phyloP scores from a whole-genome alignment of 1,284 basidiomycete species.

The Sphaerobolus stellatus region DNA sequence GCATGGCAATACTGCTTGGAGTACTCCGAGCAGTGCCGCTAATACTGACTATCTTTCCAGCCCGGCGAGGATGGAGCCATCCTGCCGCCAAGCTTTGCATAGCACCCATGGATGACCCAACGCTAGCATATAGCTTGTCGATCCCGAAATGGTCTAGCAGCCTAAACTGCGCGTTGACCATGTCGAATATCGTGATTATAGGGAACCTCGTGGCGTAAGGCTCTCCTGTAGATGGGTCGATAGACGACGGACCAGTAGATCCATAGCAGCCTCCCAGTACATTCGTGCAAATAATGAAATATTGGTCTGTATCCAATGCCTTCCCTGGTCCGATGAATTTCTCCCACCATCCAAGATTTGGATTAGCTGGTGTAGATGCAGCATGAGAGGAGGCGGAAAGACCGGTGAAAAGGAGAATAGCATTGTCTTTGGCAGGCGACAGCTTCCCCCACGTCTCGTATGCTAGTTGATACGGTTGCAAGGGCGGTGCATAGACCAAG shows the following conservation, averaged over 20 bases:
- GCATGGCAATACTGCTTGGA: constrained; percentile 91
- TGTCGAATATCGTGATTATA: constrained; percentile 92
- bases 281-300: constrained; percentile 96
- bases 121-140: constrained; percentile 84
- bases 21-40: constrained; percentile 91
- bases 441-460: constrained; percentile 98
- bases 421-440: constrained; percentile 78
- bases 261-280: constrained; percentile 98
- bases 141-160: constrained; percentile 87
- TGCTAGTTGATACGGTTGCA: constrained; percentile 84
- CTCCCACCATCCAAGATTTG: constrained; percentile 96
- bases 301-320: constrained; percentile 89
- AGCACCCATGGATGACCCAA: constrained; percentile 95
- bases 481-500: constrained; percentile 70
- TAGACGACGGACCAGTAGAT: constrained; percentile 88
- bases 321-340: constrained; percentile 96
- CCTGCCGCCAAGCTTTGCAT: constrained; percentile 98
- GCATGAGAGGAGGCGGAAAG: constrained; percentile 96
- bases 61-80: constrained; percentile 88
- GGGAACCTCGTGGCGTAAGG: constrained; percentile 93
- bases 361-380: constrained; percentile 77
- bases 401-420: constrained; percentile 95
- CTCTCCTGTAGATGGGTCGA: constrained; percentile 64
- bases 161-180: constrained; percentile 90
- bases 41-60: constrained; percentile 89